These are phyloP conservation scores for Penicillium bialowiezense DNA, from an alignment of 495 filamentous ascomycete genomes.

Conservation along the genomic window DNA sequence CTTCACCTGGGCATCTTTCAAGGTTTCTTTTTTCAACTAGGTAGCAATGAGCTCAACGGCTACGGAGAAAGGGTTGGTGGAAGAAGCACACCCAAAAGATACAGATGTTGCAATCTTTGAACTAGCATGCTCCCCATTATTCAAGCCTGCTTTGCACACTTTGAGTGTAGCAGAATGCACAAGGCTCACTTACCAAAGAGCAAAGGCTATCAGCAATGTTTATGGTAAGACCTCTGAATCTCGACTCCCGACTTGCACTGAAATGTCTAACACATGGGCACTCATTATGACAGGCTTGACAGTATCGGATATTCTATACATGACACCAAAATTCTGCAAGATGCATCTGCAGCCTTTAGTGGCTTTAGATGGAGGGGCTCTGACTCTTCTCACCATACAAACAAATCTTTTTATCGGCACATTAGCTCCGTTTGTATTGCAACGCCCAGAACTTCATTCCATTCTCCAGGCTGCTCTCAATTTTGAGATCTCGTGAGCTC, in stretches of 20 bases:
- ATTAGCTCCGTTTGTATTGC: constrained; percentile 24
- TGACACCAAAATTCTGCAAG: constrained; percentile 15
- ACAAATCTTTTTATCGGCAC: constrained; percentile 38
- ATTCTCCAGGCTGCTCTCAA: constrained; percentile 25
- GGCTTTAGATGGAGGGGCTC: constrained; percentile 13
- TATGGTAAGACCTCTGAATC: too few relatives aligned
- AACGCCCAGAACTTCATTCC: constrained; percentile 23
- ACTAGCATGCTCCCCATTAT: constrained; percentile 21
- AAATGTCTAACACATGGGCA: neutral
- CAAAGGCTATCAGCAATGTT: constrained; percentile 13
- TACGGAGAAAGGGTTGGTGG: neutral
- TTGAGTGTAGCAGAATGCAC: constrained; percentile 11
- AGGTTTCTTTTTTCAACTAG: too few relatives aligned
- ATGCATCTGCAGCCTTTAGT: constrained; percentile 14
- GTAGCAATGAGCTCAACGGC: neutral
- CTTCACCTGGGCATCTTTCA: too few relatives aligned
- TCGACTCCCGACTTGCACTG: too few relatives aligned
- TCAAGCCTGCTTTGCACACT: constrained; percentile 8
- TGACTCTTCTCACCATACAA: constrained; percentile 30
- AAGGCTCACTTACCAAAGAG: constrained; percentile 17
- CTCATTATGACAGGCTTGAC: neutral
- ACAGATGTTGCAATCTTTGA: neutral
- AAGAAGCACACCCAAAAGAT: neutral
- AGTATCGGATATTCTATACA: neutral
- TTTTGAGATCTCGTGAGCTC: constrained; percentile 26